A percentile compares a stretch with the other conserved stretches of the same genome.
These are phyloP conservation scores for Boeremia exigua DNA, from an alignment of 2,329 filamentous ascomycete genomes.

Conservation along the genomic window DNA sequence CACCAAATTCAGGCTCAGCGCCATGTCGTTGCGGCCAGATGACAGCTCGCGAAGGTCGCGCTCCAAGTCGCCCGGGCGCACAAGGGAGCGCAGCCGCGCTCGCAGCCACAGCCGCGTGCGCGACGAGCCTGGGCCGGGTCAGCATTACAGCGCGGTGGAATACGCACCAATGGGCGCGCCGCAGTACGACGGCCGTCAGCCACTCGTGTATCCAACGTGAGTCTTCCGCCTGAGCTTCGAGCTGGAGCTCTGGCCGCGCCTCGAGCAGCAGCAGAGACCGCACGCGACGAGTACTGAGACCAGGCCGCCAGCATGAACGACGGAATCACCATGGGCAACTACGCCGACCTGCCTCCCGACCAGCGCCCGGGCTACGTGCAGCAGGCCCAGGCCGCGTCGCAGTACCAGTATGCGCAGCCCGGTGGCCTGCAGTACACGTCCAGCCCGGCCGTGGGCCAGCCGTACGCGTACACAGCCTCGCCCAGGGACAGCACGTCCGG, in stretches of 20 bases:
- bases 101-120: conserved; percentile 35
- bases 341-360: conserved; percentile 52
- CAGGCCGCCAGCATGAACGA: conserved; percentile 36
- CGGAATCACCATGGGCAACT: conserved; percentile 53
- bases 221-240: conserved; percentile 19
- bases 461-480: conserved; percentile 37
- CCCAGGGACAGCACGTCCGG: conserved; percentile 29
- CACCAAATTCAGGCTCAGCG: neutral
- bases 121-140: conserved; percentile 10
- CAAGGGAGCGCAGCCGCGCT: conserved; percentile 42
- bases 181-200: conserved; percentile 51
- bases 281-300: conserved; percentile 32
- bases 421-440: conserved; percentile 42
- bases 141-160: conserved; percentile 15
- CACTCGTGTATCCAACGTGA: conserved; percentile 45
- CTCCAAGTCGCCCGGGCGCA: conserved; percentile 51
- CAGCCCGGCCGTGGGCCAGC: conserved; percentile 18
- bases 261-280: neutral
- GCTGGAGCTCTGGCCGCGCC: conserved; percentile 2
- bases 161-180: conserved; percentile 32
- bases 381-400: conserved; percentile 26
- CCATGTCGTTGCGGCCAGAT: conserved; percentile 52
- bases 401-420: conserved; percentile 27
- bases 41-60: conserved; percentile 47
- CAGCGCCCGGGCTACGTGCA: conserved; percentile 50